These are phyloP conservation scores for Hymenoscyphus albidus DNA, from an alignment of 2,329 filamentous ascomycete species.

Conservation along the genomic window DNA sequence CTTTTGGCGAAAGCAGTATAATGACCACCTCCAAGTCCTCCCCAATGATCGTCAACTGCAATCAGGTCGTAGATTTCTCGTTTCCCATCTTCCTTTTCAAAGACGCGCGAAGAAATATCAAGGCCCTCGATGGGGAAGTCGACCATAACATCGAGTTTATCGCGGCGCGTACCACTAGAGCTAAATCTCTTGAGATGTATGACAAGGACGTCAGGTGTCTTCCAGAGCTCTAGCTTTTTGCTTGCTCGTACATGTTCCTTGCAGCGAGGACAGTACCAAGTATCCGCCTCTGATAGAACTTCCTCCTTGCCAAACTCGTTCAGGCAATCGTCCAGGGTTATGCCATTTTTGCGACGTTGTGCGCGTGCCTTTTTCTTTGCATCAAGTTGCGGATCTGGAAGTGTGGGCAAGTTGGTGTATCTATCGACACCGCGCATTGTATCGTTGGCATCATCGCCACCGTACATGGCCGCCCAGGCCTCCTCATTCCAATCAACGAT, in stretches of 20 bases:
- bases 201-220: conserved; percentile 88
- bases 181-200: conserved; percentile 96
- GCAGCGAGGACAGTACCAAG: conserved; percentile 95
- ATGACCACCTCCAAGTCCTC: conserved; percentile 88
- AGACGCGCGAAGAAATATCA: conserved; percentile 75
- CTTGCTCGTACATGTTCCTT: conserved; percentile 89
- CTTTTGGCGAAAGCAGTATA: conserved; percentile 95
- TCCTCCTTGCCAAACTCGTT: conserved; percentile 94
- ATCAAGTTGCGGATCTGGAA: conserved; percentile 62
- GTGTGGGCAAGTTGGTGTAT: conserved; percentile 43
- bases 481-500: conserved; percentile 79
- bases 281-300: conserved; percentile 89
- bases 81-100: conserved; percentile 76
- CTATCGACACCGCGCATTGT: conserved; percentile 58
- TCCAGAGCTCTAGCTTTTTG: conserved; percentile 98
- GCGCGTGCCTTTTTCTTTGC: conserved; percentile 60
- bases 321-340: conserved; percentile 84
- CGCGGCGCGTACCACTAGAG: conserved; percentile 72
- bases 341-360: conserved; percentile 67
- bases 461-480: conserved; percentile 69
- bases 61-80: conserved; percentile 87
- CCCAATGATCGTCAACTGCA: conserved; percentile 93
- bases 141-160: conserved; percentile 88
- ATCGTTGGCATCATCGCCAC: conserved; percentile 37
- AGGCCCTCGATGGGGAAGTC: conserved; percentile 88